phyloP scores from a whole-genome alignment of 164 flowering plant genomes.

The Annona cherimola region DNA sequence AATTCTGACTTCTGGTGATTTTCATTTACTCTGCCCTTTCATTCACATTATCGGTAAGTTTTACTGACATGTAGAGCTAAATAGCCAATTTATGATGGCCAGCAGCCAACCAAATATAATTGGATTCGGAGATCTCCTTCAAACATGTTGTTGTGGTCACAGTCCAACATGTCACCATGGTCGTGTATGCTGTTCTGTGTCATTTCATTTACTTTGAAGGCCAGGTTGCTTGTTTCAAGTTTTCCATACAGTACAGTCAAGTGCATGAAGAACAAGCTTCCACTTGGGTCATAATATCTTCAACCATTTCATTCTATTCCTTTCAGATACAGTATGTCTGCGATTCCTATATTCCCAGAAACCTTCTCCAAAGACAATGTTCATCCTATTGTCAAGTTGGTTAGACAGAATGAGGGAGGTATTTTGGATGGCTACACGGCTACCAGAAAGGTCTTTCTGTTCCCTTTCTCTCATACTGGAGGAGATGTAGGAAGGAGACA shows the following conservation, averaged over 20 bases:
- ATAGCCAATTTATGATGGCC: too few species aligned
- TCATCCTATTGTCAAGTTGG: slow-evolving; percentile 5
- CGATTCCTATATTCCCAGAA: slow-evolving; percentile 30
- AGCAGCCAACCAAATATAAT: neutral
- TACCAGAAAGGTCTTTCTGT: slow-evolving; percentile 5
- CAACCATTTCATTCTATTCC: slow-evolving; percentile 2
- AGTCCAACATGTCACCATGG: neutral
- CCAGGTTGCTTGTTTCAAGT: neutral
- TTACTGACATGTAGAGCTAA: too few species aligned
- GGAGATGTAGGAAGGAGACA: slow-evolving; percentile 9
- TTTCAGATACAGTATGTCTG: slow-evolving; percentile 33
- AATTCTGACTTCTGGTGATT: neutral
- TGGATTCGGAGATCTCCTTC: neutral
- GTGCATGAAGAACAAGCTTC: neutral
- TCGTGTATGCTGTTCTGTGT: neutral
- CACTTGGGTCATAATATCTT: neutral
- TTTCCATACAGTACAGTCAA: neutral
- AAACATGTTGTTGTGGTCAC: neutral
- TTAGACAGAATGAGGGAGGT: slow-evolving; percentile 12
- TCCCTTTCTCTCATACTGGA: slow-evolving; percentile 7
- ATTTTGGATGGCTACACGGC: slow-evolving; percentile 4
- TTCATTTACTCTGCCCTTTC: neutral
- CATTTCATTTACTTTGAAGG: neutral
- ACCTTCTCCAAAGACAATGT: slow-evolving; percentile 22
- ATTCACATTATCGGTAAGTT: neutral